phyloP scores from a whole-genome alignment of 2,329 filamentous ascomycete species.

The Diaporthe amygdali region DNA sequence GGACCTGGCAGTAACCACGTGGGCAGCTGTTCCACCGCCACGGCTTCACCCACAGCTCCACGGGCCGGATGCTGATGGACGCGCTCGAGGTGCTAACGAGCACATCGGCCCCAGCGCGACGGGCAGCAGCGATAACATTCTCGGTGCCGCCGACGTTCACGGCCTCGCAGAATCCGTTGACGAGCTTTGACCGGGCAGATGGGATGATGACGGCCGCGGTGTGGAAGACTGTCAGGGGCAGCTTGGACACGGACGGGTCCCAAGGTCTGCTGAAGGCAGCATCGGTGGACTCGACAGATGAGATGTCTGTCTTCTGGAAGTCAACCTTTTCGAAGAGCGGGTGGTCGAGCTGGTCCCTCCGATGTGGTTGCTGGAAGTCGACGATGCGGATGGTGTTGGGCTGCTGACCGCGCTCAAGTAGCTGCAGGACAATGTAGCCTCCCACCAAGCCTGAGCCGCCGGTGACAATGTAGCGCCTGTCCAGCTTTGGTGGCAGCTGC shows the following conservation, averaged over 20 bases:
- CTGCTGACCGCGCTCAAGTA: constrained; percentile 56
- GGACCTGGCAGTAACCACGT: constrained; percentile 42
- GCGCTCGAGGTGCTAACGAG: constrained; percentile 54
- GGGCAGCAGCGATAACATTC: constrained; percentile 49
- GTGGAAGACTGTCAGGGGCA: constrained; percentile 62
- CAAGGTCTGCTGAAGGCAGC: constrained; percentile 54
- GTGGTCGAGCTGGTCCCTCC: constrained; percentile 45
- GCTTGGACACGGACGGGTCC: constrained; percentile 43
- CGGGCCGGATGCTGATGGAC: constrained; percentile 45
- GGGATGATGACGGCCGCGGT: constrained; percentile 53
- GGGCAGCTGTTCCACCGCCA: constrained; percentile 45
- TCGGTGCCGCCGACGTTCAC: constrained; percentile 54
- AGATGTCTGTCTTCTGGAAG: constrained; percentile 56
- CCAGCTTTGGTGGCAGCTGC: constrained; percentile 38
- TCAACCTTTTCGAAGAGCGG: constrained; percentile 39
- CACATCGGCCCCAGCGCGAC: constrained; percentile 44
- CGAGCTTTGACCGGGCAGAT: constrained; percentile 45
- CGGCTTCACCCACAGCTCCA: constrained; percentile 44
- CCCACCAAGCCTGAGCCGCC: constrained; percentile 59
- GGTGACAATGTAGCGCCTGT: constrained; percentile 43
- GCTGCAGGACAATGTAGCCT: constrained; percentile 57
- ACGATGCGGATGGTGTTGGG: constrained; percentile 57
- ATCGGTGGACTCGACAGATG: constrained; percentile 46
- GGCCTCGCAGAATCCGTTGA: constrained; percentile 43
- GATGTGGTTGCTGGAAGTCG: constrained; percentile 52